Conservation (phyloP, 2,329 filamentous ascomycete genomes). For the Venturia carpophila region DNA sequence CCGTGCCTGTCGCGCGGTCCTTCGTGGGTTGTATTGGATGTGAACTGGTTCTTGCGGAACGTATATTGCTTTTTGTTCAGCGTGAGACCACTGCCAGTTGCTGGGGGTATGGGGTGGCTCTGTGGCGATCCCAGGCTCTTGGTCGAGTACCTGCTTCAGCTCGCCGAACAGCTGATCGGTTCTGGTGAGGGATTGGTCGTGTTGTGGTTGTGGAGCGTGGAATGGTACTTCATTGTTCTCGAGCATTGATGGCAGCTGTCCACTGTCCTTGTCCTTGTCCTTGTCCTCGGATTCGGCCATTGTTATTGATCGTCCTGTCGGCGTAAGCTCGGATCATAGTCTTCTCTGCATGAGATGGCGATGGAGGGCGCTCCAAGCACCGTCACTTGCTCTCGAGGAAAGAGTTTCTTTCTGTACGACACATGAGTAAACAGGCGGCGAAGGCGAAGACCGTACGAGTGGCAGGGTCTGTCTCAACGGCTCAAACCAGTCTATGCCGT, state of each 20-base stretch:
- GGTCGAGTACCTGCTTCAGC: background rate
- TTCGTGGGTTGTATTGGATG: background rate
- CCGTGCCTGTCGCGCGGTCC: background rate
- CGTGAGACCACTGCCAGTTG: background rate
- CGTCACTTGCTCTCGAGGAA: background rate
- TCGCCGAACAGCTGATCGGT: conserved; percentile 13
- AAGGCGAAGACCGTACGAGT: background rate
- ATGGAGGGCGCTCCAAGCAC: background rate
- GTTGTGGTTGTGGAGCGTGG: conserved; percentile 6
- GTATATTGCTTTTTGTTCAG: background rate
- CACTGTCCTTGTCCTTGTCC: background rate
- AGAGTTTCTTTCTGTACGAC: conserved; percentile 7
- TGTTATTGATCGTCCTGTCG: background rate
- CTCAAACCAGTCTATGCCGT: conserved; percentile 7
- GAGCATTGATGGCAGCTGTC: background rate
- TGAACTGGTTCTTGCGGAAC: background rate
- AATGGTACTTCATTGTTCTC: background rate
- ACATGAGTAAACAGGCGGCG: background rate
- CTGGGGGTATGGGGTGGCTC: background rate
- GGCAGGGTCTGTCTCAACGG: conserved; percentile 12
- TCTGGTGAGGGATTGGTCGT: background rate
- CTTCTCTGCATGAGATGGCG: background rate
- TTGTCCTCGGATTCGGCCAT: background rate
- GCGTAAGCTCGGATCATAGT: conserved; percentile 1
- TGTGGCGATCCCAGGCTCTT: background rate